These are phyloP conservation scores for Discostella pseudostelligera DNA, from an alignment of 108 stramenopile genomes.

Conservation along the genomic window DNA sequence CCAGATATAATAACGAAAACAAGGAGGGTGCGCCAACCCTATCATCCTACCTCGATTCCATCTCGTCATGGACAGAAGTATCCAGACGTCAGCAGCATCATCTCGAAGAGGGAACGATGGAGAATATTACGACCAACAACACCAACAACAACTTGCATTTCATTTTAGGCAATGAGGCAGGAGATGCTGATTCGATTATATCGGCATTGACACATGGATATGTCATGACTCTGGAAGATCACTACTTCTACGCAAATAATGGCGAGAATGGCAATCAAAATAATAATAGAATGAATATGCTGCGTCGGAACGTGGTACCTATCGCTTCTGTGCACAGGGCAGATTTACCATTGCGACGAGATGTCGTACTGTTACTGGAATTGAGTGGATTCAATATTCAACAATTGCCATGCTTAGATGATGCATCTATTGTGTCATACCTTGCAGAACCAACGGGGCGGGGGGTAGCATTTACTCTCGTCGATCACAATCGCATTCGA, in stretches of 20 bases:
- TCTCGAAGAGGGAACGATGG: too few relatives aligned
- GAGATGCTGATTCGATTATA: constrained; percentile 82
- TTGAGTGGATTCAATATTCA: constrained; percentile 28
- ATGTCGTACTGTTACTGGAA: constrained; percentile 36
- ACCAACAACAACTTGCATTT: not conserved
- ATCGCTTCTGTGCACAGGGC: constrained; percentile 31
- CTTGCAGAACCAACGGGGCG: not conserved
- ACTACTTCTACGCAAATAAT: not conserved
- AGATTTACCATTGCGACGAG: constrained; percentile 35
- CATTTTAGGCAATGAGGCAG: constrained; percentile 76
- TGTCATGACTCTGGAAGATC: constrained; percentile 13
- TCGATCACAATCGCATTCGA: constrained; percentile 71
- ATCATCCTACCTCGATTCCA: constrained; percentile 6
- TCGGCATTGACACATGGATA: constrained; percentile 65
- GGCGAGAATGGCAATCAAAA: not conserved
- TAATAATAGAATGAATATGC: too few relatives aligned
- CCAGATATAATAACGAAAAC: too few relatives aligned
- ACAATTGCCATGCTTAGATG: constrained; percentile 29
- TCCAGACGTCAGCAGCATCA: not conserved
- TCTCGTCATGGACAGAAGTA: not conserved
- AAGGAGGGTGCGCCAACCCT: not conserved
- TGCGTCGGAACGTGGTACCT: too few relatives aligned
- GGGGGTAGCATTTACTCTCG: constrained; percentile 49
- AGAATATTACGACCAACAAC: not conserved
- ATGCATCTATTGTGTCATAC: constrained; percentile 14